Percentiles rank a stretch among this genome's conserved stretches.
These are phyloP conservation scores for Cyberlindnera mrakii DNA, from an alignment of 805 yeast genomes.

Conservation along the genomic window DNA sequence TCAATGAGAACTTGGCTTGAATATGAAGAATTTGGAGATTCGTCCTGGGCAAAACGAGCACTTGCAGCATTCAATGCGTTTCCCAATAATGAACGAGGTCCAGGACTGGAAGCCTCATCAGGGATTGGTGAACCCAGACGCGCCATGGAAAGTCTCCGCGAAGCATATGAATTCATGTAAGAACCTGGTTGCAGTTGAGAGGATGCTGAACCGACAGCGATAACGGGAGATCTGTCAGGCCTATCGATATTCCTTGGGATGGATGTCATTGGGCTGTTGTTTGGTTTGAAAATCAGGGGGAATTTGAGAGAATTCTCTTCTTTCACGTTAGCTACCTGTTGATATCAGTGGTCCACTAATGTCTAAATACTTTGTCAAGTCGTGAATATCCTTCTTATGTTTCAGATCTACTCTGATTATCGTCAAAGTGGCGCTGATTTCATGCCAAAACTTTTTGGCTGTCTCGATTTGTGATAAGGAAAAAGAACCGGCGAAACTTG, in stretches of 20 bases:
- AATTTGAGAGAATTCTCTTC: too few relatives aligned
- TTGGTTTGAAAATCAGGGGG: too few relatives aligned
- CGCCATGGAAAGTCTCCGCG: slow-evolving; percentile 16
- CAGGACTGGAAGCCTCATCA: slow-evolving; percentile 2
- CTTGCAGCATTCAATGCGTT: background rate
- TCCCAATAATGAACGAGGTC: slow-evolving; percentile 2
- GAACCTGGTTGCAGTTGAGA: background rate
- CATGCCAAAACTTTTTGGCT: too few relatives aligned
- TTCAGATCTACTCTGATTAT: too few relatives aligned
- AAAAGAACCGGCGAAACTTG: too few relatives aligned
- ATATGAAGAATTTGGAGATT: background rate
- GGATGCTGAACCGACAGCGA: background rate
- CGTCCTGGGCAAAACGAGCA: background rate
- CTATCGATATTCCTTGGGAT: background rate
- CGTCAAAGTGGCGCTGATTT: too few relatives aligned
- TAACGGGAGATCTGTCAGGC: background rate
- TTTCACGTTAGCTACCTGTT: too few relatives aligned
- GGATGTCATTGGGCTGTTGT: background rate
- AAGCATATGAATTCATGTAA: background rate
- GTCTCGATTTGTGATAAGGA: too few relatives aligned
- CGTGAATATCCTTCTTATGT: too few relatives aligned
- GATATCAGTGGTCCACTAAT: too few relatives aligned
- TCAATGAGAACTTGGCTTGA: slow-evolving; percentile 13
- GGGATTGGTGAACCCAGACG: slow-evolving; percentile 14
- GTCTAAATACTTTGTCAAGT: too few relatives aligned